phyloP scores from a whole-genome alignment of 1,284 basidiomycete genomes.

The Cryptococcus sp. region DNA sequence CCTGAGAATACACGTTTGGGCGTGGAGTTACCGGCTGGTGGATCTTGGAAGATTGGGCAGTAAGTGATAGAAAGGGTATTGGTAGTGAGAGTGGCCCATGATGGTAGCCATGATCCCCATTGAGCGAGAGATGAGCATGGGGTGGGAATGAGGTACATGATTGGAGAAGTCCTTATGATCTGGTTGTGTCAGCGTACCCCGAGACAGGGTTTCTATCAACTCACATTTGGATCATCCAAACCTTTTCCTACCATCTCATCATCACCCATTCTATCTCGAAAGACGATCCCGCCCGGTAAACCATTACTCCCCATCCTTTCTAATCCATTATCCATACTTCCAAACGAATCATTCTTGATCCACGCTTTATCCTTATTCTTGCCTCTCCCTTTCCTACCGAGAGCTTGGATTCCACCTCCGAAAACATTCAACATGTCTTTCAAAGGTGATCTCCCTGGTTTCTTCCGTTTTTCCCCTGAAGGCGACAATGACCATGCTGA shows the following conservation, averaged over 20 bases:
- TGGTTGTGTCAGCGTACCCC: background rate
- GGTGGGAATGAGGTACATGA: slow-evolving; percentile 33
- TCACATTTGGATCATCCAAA: slow-evolving; percentile 18
- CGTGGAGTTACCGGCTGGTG: slow-evolving; percentile 16
- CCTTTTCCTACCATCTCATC: slow-evolving; percentile 25
- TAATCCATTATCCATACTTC: slow-evolving; percentile 3
- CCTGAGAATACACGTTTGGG: slow-evolving; percentile 21
- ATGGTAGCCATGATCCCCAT: slow-evolving; percentile 40
- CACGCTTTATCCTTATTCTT: slow-evolving; percentile 18
- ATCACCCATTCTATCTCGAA: slow-evolving; percentile 39
- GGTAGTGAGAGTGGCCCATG: slow-evolving; percentile 27
- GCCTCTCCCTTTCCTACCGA: slow-evolving; percentile 25
- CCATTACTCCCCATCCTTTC: slow-evolving; percentile 25
- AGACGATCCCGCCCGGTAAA: slow-evolving; percentile 34
- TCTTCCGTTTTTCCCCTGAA: slow-evolving; percentile 17
- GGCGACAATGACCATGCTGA: slow-evolving; percentile 26
- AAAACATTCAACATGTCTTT: slow-evolving; percentile 38
- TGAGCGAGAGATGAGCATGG: slow-evolving; percentile 29
- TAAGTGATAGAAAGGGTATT: slow-evolving; percentile 26
- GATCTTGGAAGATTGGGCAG: slow-evolving; percentile 24
- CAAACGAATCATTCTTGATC: slow-evolving; percentile 2
- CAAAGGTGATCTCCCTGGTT: slow-evolving; percentile 30
- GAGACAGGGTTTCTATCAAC: background rate
- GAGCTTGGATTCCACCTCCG: slow-evolving; percentile 27
- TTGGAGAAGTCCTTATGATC: slow-evolving; percentile 24